These are phyloP conservation scores for Panicum virgatum DNA, from an alignment of 202 grass and related monocot genomes.

Conservation along the genomic window DNA sequence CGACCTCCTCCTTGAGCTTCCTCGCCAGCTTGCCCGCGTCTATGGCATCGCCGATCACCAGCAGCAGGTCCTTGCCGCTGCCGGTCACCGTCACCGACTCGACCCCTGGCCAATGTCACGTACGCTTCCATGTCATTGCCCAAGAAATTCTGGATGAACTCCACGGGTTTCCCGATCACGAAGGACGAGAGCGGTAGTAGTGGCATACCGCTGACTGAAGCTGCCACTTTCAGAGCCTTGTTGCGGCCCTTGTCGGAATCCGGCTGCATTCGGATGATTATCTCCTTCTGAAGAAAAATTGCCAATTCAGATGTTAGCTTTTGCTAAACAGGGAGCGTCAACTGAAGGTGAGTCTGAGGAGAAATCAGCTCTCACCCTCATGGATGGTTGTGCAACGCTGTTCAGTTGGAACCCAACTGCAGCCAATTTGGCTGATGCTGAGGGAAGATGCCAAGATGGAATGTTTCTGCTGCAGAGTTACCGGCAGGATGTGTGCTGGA, in stretches of 20 bases:
- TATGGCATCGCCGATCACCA: constrained; percentile 45
- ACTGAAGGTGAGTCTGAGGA: neutral
- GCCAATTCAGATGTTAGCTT: neutral
- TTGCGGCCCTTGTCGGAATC: constrained; percentile 11
- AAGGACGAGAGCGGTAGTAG: neutral
- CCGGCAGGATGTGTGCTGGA: neutral
- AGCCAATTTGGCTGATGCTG: neutral
- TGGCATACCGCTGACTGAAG: constrained; percentile 25
- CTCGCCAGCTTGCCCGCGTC: constrained; percentile 36
- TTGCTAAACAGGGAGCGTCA: neutral
- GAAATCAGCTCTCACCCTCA: constrained; percentile 37
- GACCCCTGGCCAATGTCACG: constrained; percentile 30
- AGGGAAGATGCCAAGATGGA: neutral
- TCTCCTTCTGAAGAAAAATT: constrained; percentile 38
- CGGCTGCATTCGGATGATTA: constrained; percentile 38
- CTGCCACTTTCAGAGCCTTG: constrained; percentile 43
- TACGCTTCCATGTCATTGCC: neutral
- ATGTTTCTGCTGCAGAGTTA: neutral
- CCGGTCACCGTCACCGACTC: constrained; percentile 39
- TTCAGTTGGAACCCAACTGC: neutral
- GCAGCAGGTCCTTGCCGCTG: constrained; percentile 27
- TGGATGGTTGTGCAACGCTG: neutral
- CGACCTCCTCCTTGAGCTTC: constrained; percentile 43
- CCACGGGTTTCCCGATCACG: neutral
- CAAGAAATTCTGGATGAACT: neutral